Evolutionary conservation across 2,329 filamentous ascomycete species (phyloP).

Genomic region (Knoxdaviesia capensis): DNA sequence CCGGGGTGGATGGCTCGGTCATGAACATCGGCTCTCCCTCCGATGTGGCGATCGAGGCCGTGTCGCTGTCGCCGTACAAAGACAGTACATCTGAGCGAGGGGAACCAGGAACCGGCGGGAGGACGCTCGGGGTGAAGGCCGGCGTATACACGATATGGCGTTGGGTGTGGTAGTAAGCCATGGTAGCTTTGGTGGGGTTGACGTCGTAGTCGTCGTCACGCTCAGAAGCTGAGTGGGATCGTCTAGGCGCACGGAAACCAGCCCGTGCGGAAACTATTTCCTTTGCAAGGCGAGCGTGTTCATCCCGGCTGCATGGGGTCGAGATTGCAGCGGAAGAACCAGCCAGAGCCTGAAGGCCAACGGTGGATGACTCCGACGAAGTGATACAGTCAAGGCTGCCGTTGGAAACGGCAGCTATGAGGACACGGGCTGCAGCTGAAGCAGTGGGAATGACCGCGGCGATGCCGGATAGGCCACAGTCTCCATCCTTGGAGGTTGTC

Average conservation of each 20-base stretch:
- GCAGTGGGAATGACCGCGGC: too few species aligned
- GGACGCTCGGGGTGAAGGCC: background rate
- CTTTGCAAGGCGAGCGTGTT: too few species aligned
- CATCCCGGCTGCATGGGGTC: too few species aligned
- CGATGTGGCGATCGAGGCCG: slow-evolving; percentile 3
- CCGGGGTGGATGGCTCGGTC: slow-evolving; percentile 4
- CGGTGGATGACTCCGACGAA: too few species aligned
- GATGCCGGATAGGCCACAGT: too few species aligned
- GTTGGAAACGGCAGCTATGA: too few species aligned
- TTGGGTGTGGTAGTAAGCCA: background rate
- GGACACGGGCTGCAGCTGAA: too few species aligned
- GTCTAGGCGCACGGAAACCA: slow-evolving; percentile 2
- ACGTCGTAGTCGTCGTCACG: slow-evolving; percentile 1
- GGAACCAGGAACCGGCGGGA: background rate
- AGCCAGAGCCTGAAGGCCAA: too few species aligned
- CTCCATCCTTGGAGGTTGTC: too few species aligned
- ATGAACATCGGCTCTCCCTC: background rate
- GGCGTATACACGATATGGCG: slow-evolving; percentile 1
- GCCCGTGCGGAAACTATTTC: background rate
- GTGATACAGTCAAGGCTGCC: too few species aligned
- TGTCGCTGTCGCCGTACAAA: background rate
- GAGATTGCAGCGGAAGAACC: too few species aligned
- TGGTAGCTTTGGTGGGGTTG: background rate
- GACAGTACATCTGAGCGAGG: background rate
- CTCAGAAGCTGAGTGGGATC: slow-evolving; percentile 4